phyloP scores from a whole-genome alignment of 495 filamentous ascomycete genomes.

The Antarctomyces pellizariae region DNA sequence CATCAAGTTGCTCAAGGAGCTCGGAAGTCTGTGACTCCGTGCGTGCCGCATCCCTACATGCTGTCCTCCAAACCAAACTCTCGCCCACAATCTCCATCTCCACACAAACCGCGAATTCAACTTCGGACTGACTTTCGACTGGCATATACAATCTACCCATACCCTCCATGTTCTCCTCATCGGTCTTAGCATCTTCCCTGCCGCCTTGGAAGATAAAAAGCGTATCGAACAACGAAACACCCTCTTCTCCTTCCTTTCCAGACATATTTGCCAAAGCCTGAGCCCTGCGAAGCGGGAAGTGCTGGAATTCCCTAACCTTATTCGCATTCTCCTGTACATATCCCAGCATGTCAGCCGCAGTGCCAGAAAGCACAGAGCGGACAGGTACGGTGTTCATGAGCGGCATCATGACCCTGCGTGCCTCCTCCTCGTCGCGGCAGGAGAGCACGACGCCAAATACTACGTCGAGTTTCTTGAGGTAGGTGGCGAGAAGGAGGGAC shows the following conservation, averaged over 20 bases:
- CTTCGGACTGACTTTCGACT: constrained; percentile 30
- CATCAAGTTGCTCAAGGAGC: constrained; percentile 30
- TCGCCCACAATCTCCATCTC: constrained; percentile 42
- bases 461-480: constrained; percentile 32
- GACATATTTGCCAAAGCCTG: constrained; percentile 20
- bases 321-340: constrained; percentile 40
- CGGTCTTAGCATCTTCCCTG: constrained; percentile 2
- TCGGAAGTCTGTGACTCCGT: constrained; percentile 16
- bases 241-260: constrained; percentile 9
- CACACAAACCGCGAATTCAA: constrained; percentile 60
- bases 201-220: constrained; percentile 46
- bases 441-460: constrained; percentile 50
- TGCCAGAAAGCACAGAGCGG: constrained; percentile 38
- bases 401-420: constrained; percentile 41
- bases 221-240: constrained; percentile 32
- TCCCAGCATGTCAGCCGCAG: constrained; percentile 28
- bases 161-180: constrained; percentile 6
- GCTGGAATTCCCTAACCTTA: constrained; percentile 29
- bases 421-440: constrained; percentile 34
- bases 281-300: constrained; percentile 40
- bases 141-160: constrained; percentile 24
- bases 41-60: constrained; percentile 33
- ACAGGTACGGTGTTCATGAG: constrained; percentile 58
- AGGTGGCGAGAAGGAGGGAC: constrained; percentile 33
- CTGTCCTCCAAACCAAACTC: constrained; percentile 39